Evolutionary conservation across 345 rosid species (phyloP).

Genomic region (Ceriops zippeliana): DNA sequence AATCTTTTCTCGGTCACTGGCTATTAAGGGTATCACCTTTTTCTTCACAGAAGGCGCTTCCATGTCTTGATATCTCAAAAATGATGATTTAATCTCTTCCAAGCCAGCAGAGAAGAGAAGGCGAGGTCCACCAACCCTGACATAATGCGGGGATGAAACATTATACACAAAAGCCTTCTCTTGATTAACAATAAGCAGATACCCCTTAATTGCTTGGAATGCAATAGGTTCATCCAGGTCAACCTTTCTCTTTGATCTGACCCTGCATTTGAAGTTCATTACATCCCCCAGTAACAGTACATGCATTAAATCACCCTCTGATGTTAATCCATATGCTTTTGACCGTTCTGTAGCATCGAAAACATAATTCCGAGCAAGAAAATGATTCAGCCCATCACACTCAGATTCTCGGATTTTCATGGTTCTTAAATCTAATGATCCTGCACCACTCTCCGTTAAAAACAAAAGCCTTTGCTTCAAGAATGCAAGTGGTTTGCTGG

Average conservation of each 20-base stretch:
- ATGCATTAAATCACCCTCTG: slow-evolving; percentile 78
- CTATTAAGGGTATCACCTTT: slow-evolving; percentile 51
- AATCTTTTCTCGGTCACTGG: slow-evolving; percentile 77
- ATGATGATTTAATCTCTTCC: slow-evolving; percentile 71
- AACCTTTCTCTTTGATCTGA: slow-evolving; percentile 69
- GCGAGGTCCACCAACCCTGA: slow-evolving; percentile 62
- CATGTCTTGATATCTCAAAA: slow-evolving; percentile 48
- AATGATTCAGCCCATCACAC: slow-evolving; percentile 79
- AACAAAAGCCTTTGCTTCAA: slow-evolving; percentile 91
- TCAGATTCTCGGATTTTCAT: slow-evolving; percentile 82
- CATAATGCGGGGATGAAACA: slow-evolving; percentile 80
- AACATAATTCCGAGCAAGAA: slow-evolving; percentile 56
- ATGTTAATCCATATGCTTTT: slow-evolving; percentile 88
- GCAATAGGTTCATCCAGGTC: slow-evolving; percentile 66
- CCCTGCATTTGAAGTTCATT: slow-evolving; percentile 88
- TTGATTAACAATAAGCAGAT: slow-evolving; percentile 54
- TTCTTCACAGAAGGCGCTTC: slow-evolving; percentile 23
- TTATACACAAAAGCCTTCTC: slow-evolving; percentile 72
- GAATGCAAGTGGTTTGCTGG: slow-evolving; percentile 69
- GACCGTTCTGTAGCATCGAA: slow-evolving; percentile 82
- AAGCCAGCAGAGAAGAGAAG: slow-evolving; percentile 67
- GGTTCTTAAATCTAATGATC: slow-evolving; percentile 80
- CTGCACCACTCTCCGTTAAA: slow-evolving; percentile 88
- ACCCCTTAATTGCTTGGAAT: slow-evolving; percentile 80
- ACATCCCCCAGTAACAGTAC: slow-evolving; percentile 72